phyloP scores from a whole-genome alignment of 108 stramenopile genomes.

The Nitzschia sp. region DNA sequence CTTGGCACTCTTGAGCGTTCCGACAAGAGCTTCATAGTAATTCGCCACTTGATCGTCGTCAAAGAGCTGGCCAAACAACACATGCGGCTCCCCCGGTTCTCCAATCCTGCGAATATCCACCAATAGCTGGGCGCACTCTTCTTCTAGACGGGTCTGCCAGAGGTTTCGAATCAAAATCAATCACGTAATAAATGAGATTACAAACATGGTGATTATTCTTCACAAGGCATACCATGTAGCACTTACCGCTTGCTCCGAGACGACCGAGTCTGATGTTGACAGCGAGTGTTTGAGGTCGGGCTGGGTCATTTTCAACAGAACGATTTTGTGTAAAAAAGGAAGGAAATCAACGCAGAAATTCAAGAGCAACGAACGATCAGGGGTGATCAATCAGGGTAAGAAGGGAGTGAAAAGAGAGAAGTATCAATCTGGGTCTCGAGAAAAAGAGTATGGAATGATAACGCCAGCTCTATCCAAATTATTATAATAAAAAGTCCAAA shows the following conservation, averaged over 20 bases:
- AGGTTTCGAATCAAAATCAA: no score
- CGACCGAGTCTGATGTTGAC: constrained; percentile 19
- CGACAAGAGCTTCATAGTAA: constrained; percentile 85
- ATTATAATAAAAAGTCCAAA: no score
- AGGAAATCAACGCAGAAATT: no score
- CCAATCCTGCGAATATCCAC: constrained; percentile 61
- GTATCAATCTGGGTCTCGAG: no score
- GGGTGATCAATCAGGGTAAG: no score
- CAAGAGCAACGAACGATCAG: no score
- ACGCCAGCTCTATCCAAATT: no score
- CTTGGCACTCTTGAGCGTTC: constrained; percentile 85
- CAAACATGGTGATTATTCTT: no score
- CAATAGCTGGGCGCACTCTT: constrained; percentile 57
- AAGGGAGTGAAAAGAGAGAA: no score
- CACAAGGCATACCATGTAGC: neutral
- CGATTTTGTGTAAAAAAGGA: no score
- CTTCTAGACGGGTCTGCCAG: constrained; percentile 46
- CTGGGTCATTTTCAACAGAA: neutral
- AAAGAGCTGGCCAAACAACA: constrained; percentile 78
- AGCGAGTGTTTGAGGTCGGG: constrained; percentile 13
- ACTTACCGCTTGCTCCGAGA: constrained; percentile 38
- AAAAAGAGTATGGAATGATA: no score
- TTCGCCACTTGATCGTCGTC: constrained; percentile 81
- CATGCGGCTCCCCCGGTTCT: constrained; percentile 43
- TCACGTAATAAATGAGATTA: no score